Evolutionary conservation across 495 filamentous ascomycete genomes (phyloP), one percentile per base, ranked within the genome.

Genomic region (Aspergillus olivimuriae): DNA sequence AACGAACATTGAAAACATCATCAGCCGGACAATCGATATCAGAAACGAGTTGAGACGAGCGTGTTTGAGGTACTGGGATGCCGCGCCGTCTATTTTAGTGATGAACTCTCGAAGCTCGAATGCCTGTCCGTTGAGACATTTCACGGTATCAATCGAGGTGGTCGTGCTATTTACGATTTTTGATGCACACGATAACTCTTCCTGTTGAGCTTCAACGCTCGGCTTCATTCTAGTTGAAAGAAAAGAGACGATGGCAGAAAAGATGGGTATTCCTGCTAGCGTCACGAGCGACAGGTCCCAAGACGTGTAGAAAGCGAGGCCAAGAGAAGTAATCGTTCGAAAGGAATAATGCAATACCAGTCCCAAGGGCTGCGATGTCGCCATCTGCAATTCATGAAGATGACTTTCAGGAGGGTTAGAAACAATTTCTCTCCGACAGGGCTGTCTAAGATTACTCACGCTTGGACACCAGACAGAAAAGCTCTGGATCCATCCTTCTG

Each of bases 271-370:
- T 0, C 81, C 82, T 0, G 85, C 74, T 4, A 95, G 63, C 15
- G 87, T 84, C n/a, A 92, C 81, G 0, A 95, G 65, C 0, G 89
- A 90, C 6, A 98, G 74, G 39, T 83, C 80, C 87, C 84, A 96
- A 0, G 87, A 89, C 43, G 75, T 83, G 52, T 78, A 81, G 10
- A 96, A 72, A 0, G 87, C 87, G 5, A 95, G 62, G 3, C 60
- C 67, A 4, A 95, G 67, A 11, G 83, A 81, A 6, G 76, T 74
- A 11, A 83, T 2, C 2, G 77, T 70, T 28, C 80, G 77, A 17
- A 82, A 72, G 2, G 75, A 52, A 40, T 83, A 78, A 44, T 83
- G 77, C 15, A 84, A 45, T 1, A 82, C 52, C 44, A 82, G 77
- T 2, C 88, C 90, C 0, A 97, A 63, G 0, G 84, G 84, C 46